Evolutionary conservation across 208 protist species (phyloP).

Genomic region (Crithidia mellificae): DNA sequence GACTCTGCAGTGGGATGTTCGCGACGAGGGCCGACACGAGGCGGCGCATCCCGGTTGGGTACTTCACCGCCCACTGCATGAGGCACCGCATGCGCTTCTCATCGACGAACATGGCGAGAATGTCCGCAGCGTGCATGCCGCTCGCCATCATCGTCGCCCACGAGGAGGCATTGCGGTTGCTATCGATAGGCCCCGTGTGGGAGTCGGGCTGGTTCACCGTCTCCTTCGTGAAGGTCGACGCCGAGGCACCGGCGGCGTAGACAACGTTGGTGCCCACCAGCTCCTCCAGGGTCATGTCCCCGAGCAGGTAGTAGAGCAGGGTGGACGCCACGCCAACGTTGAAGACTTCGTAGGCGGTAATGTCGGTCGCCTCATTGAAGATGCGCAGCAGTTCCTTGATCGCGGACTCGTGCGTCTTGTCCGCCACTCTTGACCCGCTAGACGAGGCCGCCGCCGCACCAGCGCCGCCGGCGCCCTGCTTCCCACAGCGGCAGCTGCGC

Average conservation of each 20-base stretch:
- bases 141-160: conserved; percentile 47
- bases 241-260: conserved; percentile 34
- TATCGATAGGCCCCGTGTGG: conserved; percentile 16
- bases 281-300: conserved; percentile 30
- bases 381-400: conserved; percentile 39
- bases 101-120: conserved; percentile 46
- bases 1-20: conserved; percentile 48
- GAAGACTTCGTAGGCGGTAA: conserved; percentile 57
- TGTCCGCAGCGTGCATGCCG: conserved; percentile 44
- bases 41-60: conserved; percentile 45
- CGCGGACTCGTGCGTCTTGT: conserved; percentile 30
- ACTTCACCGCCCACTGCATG: conserved; percentile 29
- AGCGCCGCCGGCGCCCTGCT: neutral
- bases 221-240: conserved; percentile 32
- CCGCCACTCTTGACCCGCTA: neutral
- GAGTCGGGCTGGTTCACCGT: conserved; percentile 12
- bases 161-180: conserved; percentile 33
- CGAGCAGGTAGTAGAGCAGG: conserved; percentile 51
- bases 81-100: conserved; percentile 55
- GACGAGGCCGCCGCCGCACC: neutral
- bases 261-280: conserved; percentile 36
- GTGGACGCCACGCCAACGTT: conserved; percentile 40
- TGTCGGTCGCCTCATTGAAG: conserved; percentile 30
- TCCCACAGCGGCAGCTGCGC: conserved; percentile 12
- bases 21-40: conserved; percentile 53